Evolutionary conservation across 768 basidiomycete species (phyloP).

Genomic region (Leucosporidium creatinivorum): DNA sequence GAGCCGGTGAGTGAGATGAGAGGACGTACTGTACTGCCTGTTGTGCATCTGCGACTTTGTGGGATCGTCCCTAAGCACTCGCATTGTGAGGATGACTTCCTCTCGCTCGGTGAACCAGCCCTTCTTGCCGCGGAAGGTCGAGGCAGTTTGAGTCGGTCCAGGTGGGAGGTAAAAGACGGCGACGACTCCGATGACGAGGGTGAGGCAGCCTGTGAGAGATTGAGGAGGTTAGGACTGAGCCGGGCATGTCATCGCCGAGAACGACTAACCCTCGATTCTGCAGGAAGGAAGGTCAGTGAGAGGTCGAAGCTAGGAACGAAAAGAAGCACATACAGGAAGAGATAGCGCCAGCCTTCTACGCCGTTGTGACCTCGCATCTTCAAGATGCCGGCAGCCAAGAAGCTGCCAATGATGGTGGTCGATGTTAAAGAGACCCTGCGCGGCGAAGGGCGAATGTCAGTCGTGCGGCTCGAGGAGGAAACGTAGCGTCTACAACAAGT

Average conservation of each 20-base stretch:
- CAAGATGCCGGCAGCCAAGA: conserved; percentile 41
- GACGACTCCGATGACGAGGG: conserved; percentile 38
- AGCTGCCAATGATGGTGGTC: conserved; percentile 26
- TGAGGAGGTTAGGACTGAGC: too few relatives aligned
- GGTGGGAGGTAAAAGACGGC: conserved; percentile 40
- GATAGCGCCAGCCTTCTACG: conserved; percentile 29
- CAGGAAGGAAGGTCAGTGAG: too few relatives aligned
- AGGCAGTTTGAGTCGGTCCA: conserved; percentile 37
- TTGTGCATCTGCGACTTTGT: conserved; percentile 31
- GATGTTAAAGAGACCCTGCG: conserved; percentile 37
- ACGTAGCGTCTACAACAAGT: too few relatives aligned
- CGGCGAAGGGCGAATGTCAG: too few relatives aligned
- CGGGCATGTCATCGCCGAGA: background rate
- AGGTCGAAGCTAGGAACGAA: background rate
- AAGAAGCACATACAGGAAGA: conserved; percentile 41
- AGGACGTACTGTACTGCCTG: background rate
- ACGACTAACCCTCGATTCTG: too few relatives aligned
- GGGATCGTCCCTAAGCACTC: conserved; percentile 36
- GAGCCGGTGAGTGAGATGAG: too few relatives aligned
- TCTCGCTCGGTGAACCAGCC: conserved; percentile 42
- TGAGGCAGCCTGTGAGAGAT: background rate
- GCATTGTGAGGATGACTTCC: conserved; percentile 42
- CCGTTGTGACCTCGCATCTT: conserved; percentile 42
- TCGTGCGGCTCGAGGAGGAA: too few relatives aligned
- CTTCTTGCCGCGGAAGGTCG: conserved; percentile 36